phyloP scores from a whole-genome alignment of 306 rosid genomes.

The Parietaria judaica region DNA sequence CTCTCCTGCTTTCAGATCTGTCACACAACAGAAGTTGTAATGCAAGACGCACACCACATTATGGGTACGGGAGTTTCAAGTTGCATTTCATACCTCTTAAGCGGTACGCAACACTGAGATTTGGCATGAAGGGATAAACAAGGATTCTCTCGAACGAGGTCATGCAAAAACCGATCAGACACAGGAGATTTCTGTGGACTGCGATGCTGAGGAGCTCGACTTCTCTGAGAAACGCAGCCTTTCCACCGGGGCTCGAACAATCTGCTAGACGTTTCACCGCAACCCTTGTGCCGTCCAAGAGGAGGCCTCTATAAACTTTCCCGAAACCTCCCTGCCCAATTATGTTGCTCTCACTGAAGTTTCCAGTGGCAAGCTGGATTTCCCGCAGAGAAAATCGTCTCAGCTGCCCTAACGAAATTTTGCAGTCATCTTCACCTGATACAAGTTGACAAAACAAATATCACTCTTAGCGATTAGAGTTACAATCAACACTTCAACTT shows the following conservation, averaged over 20 bases:
- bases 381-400: slow-evolving; percentile 83
- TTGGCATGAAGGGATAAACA: slow-evolving; percentile 94
- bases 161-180: slow-evolving; percentile 73
- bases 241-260: slow-evolving; percentile 81
- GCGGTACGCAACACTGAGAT: slow-evolving; percentile 77
- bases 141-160: slow-evolving; percentile 80
- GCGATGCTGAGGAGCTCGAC: slow-evolving; percentile 85
- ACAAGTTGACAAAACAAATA: not conserved
- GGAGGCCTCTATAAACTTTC: slow-evolving; percentile 83
- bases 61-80: too few relatives aligned
- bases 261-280: slow-evolving; percentile 84
- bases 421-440: slow-evolving; percentile 72
- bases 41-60: too few relatives aligned
- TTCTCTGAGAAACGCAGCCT: slow-evolving; percentile 89
- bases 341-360: slow-evolving; percentile 64
- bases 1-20: slow-evolving; percentile 50
- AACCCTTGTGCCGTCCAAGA: slow-evolving; percentile 53
- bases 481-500: too few relatives aligned
- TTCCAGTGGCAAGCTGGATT: slow-evolving; percentile 73
- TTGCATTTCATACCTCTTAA: slow-evolving; percentile 53
- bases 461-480: too few relatives aligned
- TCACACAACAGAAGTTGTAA: slow-evolving; percentile 1
- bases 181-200: slow-evolving; percentile 77
- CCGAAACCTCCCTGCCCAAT: slow-evolving; percentile 99
- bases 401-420: slow-evolving; percentile 56